Percentiles rank a stretch among this genome's conserved stretches.
Conservation (phyloP, 164 flowering plant species). For the Pachysandra terminalis region DNA sequence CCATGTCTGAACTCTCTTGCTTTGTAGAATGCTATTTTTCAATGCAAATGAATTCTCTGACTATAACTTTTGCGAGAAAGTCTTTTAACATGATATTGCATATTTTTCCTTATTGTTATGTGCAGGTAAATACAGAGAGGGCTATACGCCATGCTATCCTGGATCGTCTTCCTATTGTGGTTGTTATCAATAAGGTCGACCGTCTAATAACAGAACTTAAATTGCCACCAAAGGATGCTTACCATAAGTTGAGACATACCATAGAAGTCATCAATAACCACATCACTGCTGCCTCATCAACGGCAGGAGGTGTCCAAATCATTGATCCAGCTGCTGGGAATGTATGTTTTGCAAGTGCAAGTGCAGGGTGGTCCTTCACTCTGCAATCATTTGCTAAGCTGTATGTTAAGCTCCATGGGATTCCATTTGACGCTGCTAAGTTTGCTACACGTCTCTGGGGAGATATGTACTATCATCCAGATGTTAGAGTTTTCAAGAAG, state of each 20-base stretch:
- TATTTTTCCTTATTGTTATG: conserved; percentile 9
- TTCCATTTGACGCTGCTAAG: conserved; percentile 82
- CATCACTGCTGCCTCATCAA: conserved; percentile 78
- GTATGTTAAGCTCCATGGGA: conserved; percentile 90
- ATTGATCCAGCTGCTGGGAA: conserved; percentile 93
- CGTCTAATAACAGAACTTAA: conserved; percentile 97
- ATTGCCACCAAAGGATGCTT: conserved; percentile 95
- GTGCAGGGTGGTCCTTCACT: conserved; percentile 98
- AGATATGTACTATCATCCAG: conserved; percentile 79
- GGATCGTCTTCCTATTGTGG: conserved; percentile 89
- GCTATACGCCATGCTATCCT: conserved; percentile 99
- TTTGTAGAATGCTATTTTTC: too few species aligned
- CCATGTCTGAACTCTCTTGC: background rate
- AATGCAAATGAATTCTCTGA: background rate
- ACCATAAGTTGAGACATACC: conserved; percentile 84
- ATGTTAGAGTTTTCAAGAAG: conserved; percentile 59
- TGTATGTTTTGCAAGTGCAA: conserved; percentile 97
- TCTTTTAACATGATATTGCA: background rate
- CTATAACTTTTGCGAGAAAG: background rate
- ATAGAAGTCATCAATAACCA: conserved; percentile 82
- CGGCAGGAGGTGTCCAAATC: conserved; percentile 75
- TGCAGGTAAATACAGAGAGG: conserved; percentile 94
- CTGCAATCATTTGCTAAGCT: conserved; percentile 93
- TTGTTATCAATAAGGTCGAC: conserved; percentile 98
- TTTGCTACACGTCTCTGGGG: conserved; percentile 99